A percentile compares a stretch with the other conserved stretches of the same genome.
Conservation (phyloP, 768 basidiomycete species). For the Tubosaeta sp. region DNA sequence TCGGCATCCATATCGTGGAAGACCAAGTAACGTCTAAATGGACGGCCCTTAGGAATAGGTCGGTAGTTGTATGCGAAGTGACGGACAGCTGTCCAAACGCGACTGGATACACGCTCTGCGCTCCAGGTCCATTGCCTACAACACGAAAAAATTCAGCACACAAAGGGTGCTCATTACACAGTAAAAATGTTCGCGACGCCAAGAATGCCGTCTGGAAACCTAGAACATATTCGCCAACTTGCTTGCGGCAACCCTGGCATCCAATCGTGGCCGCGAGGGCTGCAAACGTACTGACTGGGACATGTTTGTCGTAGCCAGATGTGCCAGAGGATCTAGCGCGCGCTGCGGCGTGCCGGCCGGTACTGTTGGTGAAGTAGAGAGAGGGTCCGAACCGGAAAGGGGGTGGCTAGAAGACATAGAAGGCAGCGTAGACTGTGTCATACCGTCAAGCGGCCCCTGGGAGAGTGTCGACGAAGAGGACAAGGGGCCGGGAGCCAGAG, state of each 20-base stretch:
- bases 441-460: constrained; percentile 18
- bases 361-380: constrained; percentile 6
- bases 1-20: no score
- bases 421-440: constrained; percentile 4
- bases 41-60: no score
- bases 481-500: constrained; percentile 33
- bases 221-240: constrained; percentile 90
- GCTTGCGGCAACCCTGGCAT: constrained; percentile 82
- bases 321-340: constrained; percentile 61
- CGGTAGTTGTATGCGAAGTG: no score
- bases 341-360: constrained; percentile 24
- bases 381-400: constrained; percentile 15
- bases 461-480: constrained; percentile 31
- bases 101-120: no score
- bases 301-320: constrained; percentile 59
- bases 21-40: no score
- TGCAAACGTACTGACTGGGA: constrained; percentile 69
- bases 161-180: constrained; percentile 5
- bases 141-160: constrained; percentile 20
- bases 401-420: constrained; percentile 12
- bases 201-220: constrained; percentile 1
- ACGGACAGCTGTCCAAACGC: no score
- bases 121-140: constrained; percentile 5
- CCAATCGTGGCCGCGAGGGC: constrained; percentile 68
- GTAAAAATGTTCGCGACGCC: constrained; percentile 1